These are phyloP conservation scores for Alternaria angustiovoidea DNA, from an alignment of 2,329 filamentous ascomycete species.

Conservation along the genomic window DNA sequence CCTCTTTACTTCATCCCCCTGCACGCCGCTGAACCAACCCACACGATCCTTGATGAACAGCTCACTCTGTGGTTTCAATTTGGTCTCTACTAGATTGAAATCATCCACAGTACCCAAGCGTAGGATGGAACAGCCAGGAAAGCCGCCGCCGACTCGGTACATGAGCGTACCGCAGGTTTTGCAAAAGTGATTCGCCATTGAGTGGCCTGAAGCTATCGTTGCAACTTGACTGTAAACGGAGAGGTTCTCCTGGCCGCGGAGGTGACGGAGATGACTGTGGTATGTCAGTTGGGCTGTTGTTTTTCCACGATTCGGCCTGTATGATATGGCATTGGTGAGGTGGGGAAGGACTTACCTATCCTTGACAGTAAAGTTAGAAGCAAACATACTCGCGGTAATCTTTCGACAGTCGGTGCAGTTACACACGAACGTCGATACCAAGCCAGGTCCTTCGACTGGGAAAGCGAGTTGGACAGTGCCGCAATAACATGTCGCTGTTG, in stretches of 20 bases:
- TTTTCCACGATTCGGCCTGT: too few relatives aligned
- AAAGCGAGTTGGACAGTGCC: conserved; percentile 39
- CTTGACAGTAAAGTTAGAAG: conserved; percentile 62
- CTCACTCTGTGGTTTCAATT: conserved; percentile 63
- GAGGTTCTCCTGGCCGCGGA: conserved; percentile 62
- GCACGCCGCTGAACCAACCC: conserved; percentile 51
- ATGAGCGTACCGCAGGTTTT: conserved; percentile 66
- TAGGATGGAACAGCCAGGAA: conserved; percentile 59
- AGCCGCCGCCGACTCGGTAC: conserved; percentile 60
- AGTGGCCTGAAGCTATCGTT: conserved; percentile 11
- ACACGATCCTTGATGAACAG: conserved; percentile 62
- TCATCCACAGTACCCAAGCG: conserved; percentile 70
- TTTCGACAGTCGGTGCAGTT: conserved; percentile 70
- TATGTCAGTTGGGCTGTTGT: background rate
- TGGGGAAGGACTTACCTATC: conserved; percentile 45
- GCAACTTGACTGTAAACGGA: conserved; percentile 53
- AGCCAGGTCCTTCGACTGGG: conserved; percentile 56
- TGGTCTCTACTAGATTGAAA: conserved; percentile 64
- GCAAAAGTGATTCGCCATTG: conserved; percentile 71
- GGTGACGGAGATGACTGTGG: conserved; percentile 51
- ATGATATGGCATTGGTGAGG: too few relatives aligned
- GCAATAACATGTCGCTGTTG: conserved; percentile 44
- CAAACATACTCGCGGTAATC: conserved; percentile 67
- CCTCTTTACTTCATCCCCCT: conserved; percentile 11
- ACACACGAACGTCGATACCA: conserved; percentile 65